phyloP scores from a whole-genome alignment of 108 stramenopile species.

The Schizochytrium sp. region DNA sequence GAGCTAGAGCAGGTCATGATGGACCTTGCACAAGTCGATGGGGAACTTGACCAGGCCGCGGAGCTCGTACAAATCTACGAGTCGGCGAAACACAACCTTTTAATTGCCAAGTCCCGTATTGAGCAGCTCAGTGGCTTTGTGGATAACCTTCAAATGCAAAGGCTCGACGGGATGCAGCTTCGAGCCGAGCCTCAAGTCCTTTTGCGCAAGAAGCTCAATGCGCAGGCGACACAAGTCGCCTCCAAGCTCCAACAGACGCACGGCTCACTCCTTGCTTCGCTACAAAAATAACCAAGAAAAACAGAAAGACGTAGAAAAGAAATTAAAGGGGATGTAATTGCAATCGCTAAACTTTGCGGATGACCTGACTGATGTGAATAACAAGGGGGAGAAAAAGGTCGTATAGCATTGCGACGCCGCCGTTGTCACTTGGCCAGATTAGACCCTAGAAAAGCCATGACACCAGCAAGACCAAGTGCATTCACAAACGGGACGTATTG shows the following conservation, averaged over 20 bases:
- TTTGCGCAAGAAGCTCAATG: background rate
- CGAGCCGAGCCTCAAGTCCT: too few relatives aligned
- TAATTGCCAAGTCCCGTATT: background rate
- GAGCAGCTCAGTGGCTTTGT: conserved; percentile 4
- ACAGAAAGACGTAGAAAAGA: too few relatives aligned
- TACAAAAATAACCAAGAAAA: background rate
- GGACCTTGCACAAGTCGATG: background rate
- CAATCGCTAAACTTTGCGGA: too few relatives aligned
- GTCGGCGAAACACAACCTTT: background rate
- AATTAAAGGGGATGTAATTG: too few relatives aligned
- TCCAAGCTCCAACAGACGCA: background rate
- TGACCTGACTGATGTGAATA: too few relatives aligned
- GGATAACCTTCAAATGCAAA: background rate
- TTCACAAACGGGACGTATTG: background rate
- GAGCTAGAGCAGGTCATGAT: background rate
- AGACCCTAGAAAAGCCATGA: background rate
- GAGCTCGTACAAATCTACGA: background rate
- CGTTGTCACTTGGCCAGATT: background rate
- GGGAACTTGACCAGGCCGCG: background rate
- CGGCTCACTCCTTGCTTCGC: background rate
- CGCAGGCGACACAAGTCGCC: background rate
- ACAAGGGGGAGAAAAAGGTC: background rate
- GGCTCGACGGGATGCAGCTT: background rate
- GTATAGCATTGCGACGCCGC: background rate
- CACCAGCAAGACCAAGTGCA: background rate